Base-by-base conservation (phyloP, 2,329 filamentous ascomycete species). In the Alternaria brassicae region DNA sequence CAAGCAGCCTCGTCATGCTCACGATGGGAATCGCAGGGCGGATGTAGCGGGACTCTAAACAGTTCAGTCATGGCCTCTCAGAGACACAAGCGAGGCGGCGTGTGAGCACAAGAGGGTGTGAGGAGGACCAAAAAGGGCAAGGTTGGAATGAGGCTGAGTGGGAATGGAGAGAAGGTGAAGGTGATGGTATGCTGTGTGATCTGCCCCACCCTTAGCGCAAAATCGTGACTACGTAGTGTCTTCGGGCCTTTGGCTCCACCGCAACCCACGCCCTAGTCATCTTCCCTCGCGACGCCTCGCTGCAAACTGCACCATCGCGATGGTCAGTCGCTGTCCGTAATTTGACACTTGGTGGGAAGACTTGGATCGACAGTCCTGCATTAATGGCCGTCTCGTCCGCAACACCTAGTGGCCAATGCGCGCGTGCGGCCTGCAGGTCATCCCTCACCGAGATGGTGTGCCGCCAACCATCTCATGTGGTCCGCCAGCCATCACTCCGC, bases 331-430 rank as follows among this genome's bases (percentile, higher is more conserved):
- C 47, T 49, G 60, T 59, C 58, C 60, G 51, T 53, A 56, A 56
- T 61, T 50, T 59, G 55, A 40, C 56, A 53, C 56, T 49, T 45
- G 61, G 61, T 61, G 58, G 58, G 53, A 58, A 62, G 54, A 51
- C 53, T 58, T 58, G 60, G 72, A 76, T 75, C 75, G 67, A 63
- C 72, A 63, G 65, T 63, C 67, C 68, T 76, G 74, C 72, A 74
- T 67, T 60, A 70, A 71, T 63, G 65, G 63, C 62, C 60, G 67
- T 62, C 60, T 60, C 66, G 62, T 64, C 68, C 62, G 66, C 68
- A 66, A 58, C 52, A 63, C 68, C 63, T 48, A 64, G 68, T 70
- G 66, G 68, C 64, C 71, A 65, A 64, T 63, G 62, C 68, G 60
- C 63, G 66, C 69, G 67, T 65, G 62, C 57, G 55, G 52, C 55